phyloP scores from a whole-genome alignment of 352 stramenopile species.

The Globisporangium spiculum region DNA sequence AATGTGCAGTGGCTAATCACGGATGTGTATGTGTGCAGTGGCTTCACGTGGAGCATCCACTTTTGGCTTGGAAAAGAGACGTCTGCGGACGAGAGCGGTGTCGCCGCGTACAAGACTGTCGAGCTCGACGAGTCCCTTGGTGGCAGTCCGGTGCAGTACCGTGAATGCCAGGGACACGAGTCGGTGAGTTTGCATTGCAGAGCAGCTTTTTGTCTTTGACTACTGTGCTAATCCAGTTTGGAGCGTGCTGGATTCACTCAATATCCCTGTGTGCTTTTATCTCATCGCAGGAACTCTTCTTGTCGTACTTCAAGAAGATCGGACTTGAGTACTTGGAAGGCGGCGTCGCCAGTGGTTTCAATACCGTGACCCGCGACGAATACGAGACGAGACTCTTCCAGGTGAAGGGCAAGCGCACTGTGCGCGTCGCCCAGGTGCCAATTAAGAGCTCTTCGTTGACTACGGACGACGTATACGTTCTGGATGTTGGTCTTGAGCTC shows the following conservation, averaged over 20 bases:
- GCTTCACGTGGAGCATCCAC: constrained; percentile 90
- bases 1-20: background rate
- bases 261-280: background rate
- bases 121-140: constrained; percentile 95
- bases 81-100: constrained; percentile 90
- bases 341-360: constrained; percentile 93
- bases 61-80: constrained; percentile 96
- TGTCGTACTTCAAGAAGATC: constrained; percentile 92
- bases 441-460: constrained; percentile 84
- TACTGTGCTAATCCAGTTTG: background rate
- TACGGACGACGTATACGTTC: constrained; percentile 93
- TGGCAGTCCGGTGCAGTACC: constrained; percentile 91
- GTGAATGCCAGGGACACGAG: constrained; percentile 77
- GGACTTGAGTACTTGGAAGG: constrained; percentile 91
- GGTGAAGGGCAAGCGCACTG: constrained; percentile 88
- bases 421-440: constrained; percentile 86
- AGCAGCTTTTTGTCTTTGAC: background rate
- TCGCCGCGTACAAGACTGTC: constrained; percentile 96
- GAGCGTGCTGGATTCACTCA: background rate
- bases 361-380: constrained; percentile 84
- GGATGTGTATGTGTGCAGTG: constrained; percentile 22
- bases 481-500: constrained; percentile 91
- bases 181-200: constrained; percentile 32
- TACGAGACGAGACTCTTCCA: constrained; percentile 88
- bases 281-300: constrained; percentile 76